phyloP scores from a whole-genome alignment of 805 yeast species.

The Ogataea salicorniae region DNA sequence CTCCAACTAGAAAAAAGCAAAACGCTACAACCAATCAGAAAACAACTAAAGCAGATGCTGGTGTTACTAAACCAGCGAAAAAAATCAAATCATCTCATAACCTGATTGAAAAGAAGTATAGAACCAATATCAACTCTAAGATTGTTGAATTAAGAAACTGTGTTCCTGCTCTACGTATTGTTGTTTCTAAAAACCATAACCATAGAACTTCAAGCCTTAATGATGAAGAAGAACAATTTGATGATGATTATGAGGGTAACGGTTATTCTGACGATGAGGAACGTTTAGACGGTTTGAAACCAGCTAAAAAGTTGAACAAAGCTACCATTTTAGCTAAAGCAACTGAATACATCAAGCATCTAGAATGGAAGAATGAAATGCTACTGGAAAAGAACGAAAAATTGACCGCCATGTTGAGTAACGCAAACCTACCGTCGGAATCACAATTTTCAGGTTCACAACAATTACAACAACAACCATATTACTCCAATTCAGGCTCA shows the following conservation, averaged over 20 bases:
- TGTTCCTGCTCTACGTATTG: conserved; percentile 66
- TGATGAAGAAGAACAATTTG: conserved; percentile 39
- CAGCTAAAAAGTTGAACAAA: conserved; percentile 72
- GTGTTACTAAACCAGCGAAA: conserved; percentile 24
- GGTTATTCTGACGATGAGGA: conserved; percentile 49
- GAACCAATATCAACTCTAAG: conserved; percentile 75
- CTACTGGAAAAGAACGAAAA: conserved; percentile 44
- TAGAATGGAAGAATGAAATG: conserved; percentile 54
- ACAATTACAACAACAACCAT: conserved; percentile 5
- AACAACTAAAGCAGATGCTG: conserved; percentile 5
- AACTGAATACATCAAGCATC: conserved; percentile 69
- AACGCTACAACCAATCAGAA: conserved; percentile 3
- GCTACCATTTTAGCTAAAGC: conserved; percentile 74
- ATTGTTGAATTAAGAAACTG: conserved; percentile 69
- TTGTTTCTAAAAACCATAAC: conserved; percentile 34
- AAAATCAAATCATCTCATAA: conserved; percentile 67
- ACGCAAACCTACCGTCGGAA: conserved; percentile 12
- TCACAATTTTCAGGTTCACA: conserved; percentile 10
- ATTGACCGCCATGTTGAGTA: conserved; percentile 25
- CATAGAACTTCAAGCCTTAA: conserved; percentile 26
- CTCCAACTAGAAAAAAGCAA: background rate
- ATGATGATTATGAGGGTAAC: conserved; percentile 45
- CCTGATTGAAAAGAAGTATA: conserved; percentile 75
- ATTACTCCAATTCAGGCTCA: conserved; percentile 20
- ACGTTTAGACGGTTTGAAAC: conserved; percentile 67